Conservation (phyloP, 306 rosid species). For the Ammopiptanthus mongolicus region DNA sequence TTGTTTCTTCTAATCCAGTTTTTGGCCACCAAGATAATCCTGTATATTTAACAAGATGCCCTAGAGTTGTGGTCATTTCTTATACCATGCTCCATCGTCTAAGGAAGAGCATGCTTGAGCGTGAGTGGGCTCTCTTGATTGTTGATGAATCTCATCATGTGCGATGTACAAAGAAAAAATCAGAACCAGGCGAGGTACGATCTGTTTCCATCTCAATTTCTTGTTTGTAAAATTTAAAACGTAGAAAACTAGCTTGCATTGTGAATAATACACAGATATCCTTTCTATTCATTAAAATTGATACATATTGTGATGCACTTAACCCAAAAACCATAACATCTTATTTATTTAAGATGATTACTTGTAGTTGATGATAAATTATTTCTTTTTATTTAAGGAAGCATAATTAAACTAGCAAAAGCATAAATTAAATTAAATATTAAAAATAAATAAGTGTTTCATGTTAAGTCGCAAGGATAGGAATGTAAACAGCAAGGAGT, state of each 20-base stretch:
- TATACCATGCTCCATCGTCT: slow-evolving; percentile 88
- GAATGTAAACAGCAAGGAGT: no score
- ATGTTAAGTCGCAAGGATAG: no score
- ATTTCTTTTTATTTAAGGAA: no score
- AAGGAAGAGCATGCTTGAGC: slow-evolving; percentile 74
- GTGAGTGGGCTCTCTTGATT: slow-evolving; percentile 78
- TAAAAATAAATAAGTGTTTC: no score
- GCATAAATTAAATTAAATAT: no score
- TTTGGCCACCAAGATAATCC: slow-evolving; percentile 92
- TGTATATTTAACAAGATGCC: slow-evolving; percentile 57
- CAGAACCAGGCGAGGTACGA: slow-evolving; percentile 84
- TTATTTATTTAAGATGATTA: no score
- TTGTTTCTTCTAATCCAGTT: slow-evolving; percentile 46
- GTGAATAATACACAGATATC: background rate
- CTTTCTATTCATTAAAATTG: background rate
- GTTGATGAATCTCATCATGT: slow-evolving; percentile 96
- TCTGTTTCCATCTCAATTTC: slow-evolving; percentile 9
- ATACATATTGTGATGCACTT: background rate
- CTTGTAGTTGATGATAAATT: no score
- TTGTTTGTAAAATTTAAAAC: slow-evolving; percentile 10
- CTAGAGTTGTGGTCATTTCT: slow-evolving; percentile 85
- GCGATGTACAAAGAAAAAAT: slow-evolving; percentile 68
- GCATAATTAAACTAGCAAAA: no score
- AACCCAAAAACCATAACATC: no score
- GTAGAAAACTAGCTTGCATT: background rate